Conservation (phyloP, 164 flowering plant species). For the Tetrastigma voinierianum region DNA sequence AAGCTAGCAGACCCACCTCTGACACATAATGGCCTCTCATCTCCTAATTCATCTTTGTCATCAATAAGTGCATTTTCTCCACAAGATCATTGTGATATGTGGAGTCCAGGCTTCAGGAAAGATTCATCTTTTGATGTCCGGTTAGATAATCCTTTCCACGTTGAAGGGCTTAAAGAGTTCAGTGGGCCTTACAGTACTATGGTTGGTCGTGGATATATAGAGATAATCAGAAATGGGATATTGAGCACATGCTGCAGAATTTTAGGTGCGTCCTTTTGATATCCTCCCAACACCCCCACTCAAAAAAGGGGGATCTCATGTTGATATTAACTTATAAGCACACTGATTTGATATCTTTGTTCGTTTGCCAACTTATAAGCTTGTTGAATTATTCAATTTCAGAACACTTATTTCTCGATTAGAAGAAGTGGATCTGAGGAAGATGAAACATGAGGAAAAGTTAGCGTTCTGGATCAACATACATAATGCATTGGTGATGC, state of each 20-base stretch:
- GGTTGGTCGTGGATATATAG: slow-evolving; percentile 72
- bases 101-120: slow-evolving; percentile 80
- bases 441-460: slow-evolving; percentile 82
- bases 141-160: slow-evolving; percentile 74
- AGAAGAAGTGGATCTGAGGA: slow-evolving; percentile 73
- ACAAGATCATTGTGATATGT: slow-evolving; percentile 60
- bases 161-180: slow-evolving; percentile 77
- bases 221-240: slow-evolving; percentile 58
- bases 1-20: slow-evolving; percentile 74
- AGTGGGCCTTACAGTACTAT: slow-evolving; percentile 93
- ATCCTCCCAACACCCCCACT: background rate
- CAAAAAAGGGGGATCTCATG: too few species aligned
- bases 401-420: slow-evolving; percentile 71
- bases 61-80: slow-evolving; percentile 77
- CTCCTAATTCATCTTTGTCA: slow-evolving; percentile 82
- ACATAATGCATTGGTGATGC: slow-evolving; percentile 97
- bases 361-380: background rate
- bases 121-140: slow-evolving; percentile 72
- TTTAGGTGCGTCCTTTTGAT: slow-evolving; percentile 48
- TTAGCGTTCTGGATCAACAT: slow-evolving; percentile 96
- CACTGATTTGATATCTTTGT: background rate
- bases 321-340: background rate
- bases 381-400: slow-evolving; percentile 11
- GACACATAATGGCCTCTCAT: slow-evolving; percentile 51
- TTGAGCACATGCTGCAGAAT: slow-evolving; percentile 63